Base-by-base conservation (phyloP, 2,329 filamentous ascomycete species). In the Colletotrichum zoysiae region DNA sequence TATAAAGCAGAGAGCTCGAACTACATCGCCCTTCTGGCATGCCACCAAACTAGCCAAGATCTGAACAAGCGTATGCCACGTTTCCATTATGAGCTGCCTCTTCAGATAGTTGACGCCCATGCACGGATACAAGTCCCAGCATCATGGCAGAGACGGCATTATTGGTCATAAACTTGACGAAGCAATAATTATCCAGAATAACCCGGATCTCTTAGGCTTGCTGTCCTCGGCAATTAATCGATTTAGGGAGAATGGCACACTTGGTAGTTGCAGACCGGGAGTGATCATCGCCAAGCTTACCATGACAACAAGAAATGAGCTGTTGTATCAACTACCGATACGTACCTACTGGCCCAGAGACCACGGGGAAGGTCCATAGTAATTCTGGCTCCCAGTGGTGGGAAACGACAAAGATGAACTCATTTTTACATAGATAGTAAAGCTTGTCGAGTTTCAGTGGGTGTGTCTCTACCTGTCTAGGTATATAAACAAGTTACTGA, bases 221-320 rank as follows among this genome's bases (percentile, higher is more conserved):
- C 64, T 58, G 42, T 35, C 5, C 57, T 57, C 30, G 64, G 51
- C 35, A 38, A 38, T 5, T 11, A 5, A 18, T 8, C 44, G 35
- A 6, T 23, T 44, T 57, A 51, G 64, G 68, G 42, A 58, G 40
- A 38, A 20, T 14, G 26, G 14, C 26, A 14, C 9, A 55, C 20
- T 30, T 23, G 23, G 16, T 48, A 18, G 48, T 42, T 38, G 35
- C 18, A n/a, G 35, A 7, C 7, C 18, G 23, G 62, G 46, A 33
- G 61, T 38, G 18, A 26, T 66, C 44, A 67, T 67, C 42, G 68
- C 68, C 68, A 67, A 71, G 68, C 3, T 16, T 20, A 63, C 68
- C 68, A 67, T 67, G 68, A 26, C 26, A 40, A 62, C 33, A 61
- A 44, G 57, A 67, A 67, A 58, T 67, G 44, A 62, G 57, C 23